Conservation (phyloP, 225 moss, liverwort and hornwort genomes). For the Polytrichum commune region DNA sequence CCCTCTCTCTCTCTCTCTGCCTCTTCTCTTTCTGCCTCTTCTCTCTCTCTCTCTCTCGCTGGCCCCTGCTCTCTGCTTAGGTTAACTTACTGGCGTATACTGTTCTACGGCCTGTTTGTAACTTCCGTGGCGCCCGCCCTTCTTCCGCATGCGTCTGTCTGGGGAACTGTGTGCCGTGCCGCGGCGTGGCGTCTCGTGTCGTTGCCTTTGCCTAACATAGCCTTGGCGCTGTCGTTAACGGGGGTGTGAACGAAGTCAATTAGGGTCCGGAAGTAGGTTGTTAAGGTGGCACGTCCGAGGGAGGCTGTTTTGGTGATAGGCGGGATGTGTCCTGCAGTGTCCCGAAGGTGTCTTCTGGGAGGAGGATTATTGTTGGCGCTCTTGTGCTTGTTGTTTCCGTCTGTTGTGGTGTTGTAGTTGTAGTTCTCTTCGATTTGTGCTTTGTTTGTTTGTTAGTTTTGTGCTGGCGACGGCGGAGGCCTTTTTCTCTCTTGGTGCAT, state of each 20-base stretch:
- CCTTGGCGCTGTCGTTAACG: background rate
- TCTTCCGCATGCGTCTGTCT: constrained; percentile 1
- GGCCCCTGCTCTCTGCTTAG: background rate
- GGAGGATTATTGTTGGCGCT: too few species aligned
- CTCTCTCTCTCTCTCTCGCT: background rate
- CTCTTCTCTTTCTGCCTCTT: background rate
- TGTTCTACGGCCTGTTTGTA: background rate
- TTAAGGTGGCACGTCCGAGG: background rate
- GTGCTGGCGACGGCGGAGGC: background rate
- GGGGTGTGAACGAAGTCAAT: background rate
- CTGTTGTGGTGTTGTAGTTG: too few species aligned
- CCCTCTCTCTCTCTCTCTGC: background rate
- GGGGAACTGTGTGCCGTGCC: constrained; percentile 7
- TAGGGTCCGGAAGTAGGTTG: background rate
- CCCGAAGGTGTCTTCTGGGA: too few species aligned
- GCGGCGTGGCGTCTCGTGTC: background rate
- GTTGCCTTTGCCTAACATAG: background rate
- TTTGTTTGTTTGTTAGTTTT: too few species aligned
- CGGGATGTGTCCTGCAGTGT: background rate
- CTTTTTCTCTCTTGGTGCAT: background rate
- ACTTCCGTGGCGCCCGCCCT: background rate
- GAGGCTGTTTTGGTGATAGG: background rate
- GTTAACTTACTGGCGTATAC: background rate
- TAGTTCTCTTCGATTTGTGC: too few species aligned
- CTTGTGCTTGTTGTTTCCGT: too few species aligned